phyloP scores from a whole-genome alignment of 768 basidiomycete species.

The Boletus pseudopeckii region DNA sequence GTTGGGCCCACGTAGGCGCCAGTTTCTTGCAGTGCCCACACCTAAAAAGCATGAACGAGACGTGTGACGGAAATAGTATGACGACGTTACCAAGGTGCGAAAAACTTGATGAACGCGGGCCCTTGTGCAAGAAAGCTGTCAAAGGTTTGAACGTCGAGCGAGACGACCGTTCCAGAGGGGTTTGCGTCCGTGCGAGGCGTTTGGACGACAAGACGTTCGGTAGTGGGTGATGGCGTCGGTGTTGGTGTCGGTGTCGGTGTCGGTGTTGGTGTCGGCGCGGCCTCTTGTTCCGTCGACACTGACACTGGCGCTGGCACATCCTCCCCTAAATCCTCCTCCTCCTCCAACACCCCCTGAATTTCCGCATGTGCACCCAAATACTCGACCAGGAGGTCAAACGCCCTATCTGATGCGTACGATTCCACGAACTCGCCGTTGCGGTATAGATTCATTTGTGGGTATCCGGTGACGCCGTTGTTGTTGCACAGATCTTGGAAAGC shows the following conservation, averaged over 20 bases:
- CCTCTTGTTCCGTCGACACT: constrained; percentile 5
- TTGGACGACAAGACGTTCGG: constrained; percentile 17
- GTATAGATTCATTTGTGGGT: constrained; percentile 76
- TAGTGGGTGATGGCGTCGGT: background rate
- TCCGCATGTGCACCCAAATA: constrained; percentile 51
- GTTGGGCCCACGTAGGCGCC: constrained; percentile 73
- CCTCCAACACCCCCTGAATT: constrained; percentile 9
- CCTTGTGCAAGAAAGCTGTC: constrained; percentile 39
- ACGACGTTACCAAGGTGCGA: constrained; percentile 72
- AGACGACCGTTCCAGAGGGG: constrained; percentile 25
- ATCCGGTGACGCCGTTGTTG: constrained; percentile 62
- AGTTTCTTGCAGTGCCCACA: constrained; percentile 97
- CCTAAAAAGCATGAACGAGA: constrained; percentile 33
- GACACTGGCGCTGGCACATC: constrained; percentile 1
- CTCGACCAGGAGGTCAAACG: constrained; percentile 48
- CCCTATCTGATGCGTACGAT: constrained; percentile 52
- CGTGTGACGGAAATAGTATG: background rate
- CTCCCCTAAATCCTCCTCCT: no score
- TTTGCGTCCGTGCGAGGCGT: constrained; percentile 13
- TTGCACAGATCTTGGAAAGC: constrained; percentile 72
- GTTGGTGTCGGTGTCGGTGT: constrained; percentile 4
- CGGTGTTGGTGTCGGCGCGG: background rate
- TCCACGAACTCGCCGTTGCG: constrained; percentile 59
- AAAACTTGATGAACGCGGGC: constrained; percentile 74
- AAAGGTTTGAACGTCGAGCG: constrained; percentile 36